Conservation (phyloP, 1,284 basidiomycete species). For the Paramarasmius palmivorus region DNA sequence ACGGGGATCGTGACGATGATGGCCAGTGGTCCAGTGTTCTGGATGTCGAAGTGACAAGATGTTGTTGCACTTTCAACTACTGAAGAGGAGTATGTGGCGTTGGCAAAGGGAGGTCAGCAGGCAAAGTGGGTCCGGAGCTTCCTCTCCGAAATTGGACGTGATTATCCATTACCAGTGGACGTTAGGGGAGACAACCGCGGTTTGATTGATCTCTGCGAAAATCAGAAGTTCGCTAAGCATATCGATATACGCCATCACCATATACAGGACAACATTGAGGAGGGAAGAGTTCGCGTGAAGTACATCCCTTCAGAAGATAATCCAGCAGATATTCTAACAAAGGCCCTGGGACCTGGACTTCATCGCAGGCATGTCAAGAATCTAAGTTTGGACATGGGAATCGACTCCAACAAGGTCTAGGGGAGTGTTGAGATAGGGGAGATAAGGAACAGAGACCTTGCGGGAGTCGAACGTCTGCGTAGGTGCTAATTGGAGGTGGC, state of each 20-base stretch:
- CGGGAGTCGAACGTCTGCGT: no score
- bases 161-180: conserved; percentile 15
- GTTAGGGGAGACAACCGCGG: conserved; percentile 5
- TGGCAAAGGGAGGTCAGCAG: conserved; percentile 29
- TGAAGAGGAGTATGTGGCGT: conserved; percentile 35
- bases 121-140: conserved; percentile 31
- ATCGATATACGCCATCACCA: conserved; percentile 42
- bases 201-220: conserved; percentile 25
- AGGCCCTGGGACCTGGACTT: conserved; percentile 24
- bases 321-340: conserved; percentile 43
- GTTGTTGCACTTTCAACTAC: conserved; percentile 29
- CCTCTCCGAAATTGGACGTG: conserved; percentile 22
- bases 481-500: no score
- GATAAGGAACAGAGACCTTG: background rate
- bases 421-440: conserved; percentile 6
- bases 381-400: background rate
- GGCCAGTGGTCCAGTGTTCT: conserved; percentile 32
- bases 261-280: conserved; percentile 34
- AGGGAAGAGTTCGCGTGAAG: conserved; percentile 25
- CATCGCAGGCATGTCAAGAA: background rate
- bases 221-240: conserved; percentile 37
- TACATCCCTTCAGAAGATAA: conserved; percentile 32
- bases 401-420: conserved; percentile 7
- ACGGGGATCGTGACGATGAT: conserved; percentile 31
- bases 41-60: conserved; percentile 35